Conservation (phyloP, 2,329 filamentous ascomycete species). For the Diplodia scrobiculata region DNA sequence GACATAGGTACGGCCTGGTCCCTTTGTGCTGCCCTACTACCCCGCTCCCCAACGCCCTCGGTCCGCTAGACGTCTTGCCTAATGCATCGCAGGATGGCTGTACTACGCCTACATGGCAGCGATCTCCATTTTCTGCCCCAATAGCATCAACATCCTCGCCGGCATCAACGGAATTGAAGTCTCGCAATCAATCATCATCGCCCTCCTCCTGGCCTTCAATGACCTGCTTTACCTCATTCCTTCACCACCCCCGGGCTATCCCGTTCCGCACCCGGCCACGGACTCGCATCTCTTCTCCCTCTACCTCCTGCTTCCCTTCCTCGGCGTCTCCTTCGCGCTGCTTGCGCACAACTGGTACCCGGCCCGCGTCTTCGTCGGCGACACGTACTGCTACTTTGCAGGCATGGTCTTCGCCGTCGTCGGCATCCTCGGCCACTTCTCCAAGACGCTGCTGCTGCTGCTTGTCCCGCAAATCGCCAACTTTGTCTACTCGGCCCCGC, state of each 20-base stretch:
- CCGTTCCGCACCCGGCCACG: conserved; percentile 87
- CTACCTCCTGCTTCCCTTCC: conserved; percentile 90
- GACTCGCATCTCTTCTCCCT: conserved; percentile 96
- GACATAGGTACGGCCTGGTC: conserved; percentile 61
- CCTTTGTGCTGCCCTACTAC: not conserved
- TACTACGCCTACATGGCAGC: conserved; percentile 98
- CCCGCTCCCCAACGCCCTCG: not conserved
- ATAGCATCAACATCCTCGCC: conserved; percentile 99
- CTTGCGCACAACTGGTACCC: conserved; percentile 95
- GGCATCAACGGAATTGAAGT: conserved; percentile 99
- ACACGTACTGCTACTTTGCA: conserved; percentile 99
- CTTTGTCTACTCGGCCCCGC: conserved; percentile 89
- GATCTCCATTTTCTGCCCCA: conserved; percentile 95
- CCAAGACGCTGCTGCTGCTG: conserved; percentile 89
- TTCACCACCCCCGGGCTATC: conserved; percentile 57
- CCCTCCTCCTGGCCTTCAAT: conserved; percentile 78
- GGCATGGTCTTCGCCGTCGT: conserved; percentile 99
- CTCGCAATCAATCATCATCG: conserved; percentile 88
- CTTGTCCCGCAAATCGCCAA: conserved; percentile 95
- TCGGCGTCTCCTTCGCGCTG: conserved; percentile 86
- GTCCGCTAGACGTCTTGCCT: not conserved
- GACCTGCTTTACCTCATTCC: conserved; percentile 80
- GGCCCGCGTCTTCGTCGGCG: conserved; percentile 90
- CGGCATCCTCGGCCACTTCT: conserved; percentile 95
- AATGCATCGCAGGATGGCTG: conserved; percentile 45